Base-by-base conservation (phyloP, 768 basidiomycete genomes). In the Kwoniella heveanensis region DNA sequence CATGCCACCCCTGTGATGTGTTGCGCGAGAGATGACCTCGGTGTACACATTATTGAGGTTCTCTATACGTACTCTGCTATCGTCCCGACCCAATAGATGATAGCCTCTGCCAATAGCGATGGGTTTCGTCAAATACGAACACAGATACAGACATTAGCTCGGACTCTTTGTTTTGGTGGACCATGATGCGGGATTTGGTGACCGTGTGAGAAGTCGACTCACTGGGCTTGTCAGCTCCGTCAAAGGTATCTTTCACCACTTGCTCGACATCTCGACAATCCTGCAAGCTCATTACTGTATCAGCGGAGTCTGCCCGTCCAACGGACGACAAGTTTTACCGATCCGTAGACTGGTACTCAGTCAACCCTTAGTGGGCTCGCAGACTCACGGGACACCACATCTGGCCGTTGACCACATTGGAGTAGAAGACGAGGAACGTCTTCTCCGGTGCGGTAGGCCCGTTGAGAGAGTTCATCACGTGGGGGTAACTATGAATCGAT, bases 321-420 rank as follows among this genome's bases (percentile, higher is more conserved):
- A n/a, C n/a, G n/a, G n/a, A n/a, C n/a, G n/a, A n/a, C n/a, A n/a
- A n/a, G n/a, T n/a, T n/a, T n/a, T n/a, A n/a, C n/a, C n/a, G n/a
- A n/a, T n/a, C n/a, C n/a, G n/a, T n/a, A n/a, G n/a, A n/a, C n/a
- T n/a, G n/a, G n/a, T n/a, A n/a, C n/a, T n/a, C n/a, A n/a, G n/a
- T n/a, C n/a, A n/a, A n/a, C n/a, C n/a, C n/a, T n/a, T n/a, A n/a
- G n/a, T 36, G 32, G 32, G 6, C 32, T 36, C 32, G 6, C 39
- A 25, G 2, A 65, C 72, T 30, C 44, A 74, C 74, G 49, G 78
- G 78, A 65, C 80, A 80, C 79, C 79, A 80, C 78, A 80, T 79
- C 64, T 76, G 65, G 1, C 77, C 77, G 24, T 77, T 70, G 21
- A 71, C 73, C 17, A 78, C 56, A 7, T 66, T 54, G 7, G 78